These are phyloP conservation scores for Thelonectria rubi DNA, from an alignment of 2,329 filamentous ascomycete species.

Conservation along the genomic window DNA sequence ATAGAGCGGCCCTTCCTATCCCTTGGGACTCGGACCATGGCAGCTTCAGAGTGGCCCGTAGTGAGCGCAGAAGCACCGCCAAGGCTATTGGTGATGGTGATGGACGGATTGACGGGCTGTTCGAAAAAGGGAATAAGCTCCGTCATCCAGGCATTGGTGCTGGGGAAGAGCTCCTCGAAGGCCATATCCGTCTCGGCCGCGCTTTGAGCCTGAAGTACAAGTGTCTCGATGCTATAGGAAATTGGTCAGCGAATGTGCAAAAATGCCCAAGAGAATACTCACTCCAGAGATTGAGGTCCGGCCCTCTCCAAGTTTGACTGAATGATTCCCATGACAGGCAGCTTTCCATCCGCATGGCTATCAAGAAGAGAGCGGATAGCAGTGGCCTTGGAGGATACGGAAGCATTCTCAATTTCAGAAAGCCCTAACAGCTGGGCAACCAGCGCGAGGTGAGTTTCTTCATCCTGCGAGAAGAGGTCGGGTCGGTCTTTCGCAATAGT, in stretches of 20 bases:
- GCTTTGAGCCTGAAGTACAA: constrained; percentile 57
- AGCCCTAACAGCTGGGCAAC: constrained; percentile 63
- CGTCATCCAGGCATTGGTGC: constrained; percentile 69
- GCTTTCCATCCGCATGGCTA: constrained; percentile 50
- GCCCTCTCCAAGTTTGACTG: constrained; percentile 64
- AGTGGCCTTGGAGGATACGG: constrained; percentile 52
- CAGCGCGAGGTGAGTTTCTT: constrained; percentile 58
- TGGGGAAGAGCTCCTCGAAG: constrained; percentile 67
- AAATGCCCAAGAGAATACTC: constrained; percentile 37
- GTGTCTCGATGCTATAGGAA: constrained; percentile 58
- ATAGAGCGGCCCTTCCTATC: constrained; percentile 77
- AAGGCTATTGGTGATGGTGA: constrained; percentile 78
- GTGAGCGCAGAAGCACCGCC: constrained; percentile 76
- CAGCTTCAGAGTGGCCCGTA: constrained; percentile 40
- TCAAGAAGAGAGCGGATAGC: constrained; percentile 58
- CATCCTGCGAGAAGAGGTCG: constrained; percentile 54
- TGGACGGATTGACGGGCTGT: constrained; percentile 64
- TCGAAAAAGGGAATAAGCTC: constrained; percentile 67
- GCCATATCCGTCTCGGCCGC: constrained; percentile 43
- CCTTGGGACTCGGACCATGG: constrained; percentile 52
- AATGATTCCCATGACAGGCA: constrained; percentile 61
- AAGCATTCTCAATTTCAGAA: constrained; percentile 57
- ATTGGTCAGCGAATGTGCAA: background rate
- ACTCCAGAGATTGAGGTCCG: constrained; percentile 60
- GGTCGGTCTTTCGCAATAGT: constrained; percentile 57